Conservation (phyloP, 2,329 filamentous ascomycete species). For the Fusarium newnesense region DNA sequence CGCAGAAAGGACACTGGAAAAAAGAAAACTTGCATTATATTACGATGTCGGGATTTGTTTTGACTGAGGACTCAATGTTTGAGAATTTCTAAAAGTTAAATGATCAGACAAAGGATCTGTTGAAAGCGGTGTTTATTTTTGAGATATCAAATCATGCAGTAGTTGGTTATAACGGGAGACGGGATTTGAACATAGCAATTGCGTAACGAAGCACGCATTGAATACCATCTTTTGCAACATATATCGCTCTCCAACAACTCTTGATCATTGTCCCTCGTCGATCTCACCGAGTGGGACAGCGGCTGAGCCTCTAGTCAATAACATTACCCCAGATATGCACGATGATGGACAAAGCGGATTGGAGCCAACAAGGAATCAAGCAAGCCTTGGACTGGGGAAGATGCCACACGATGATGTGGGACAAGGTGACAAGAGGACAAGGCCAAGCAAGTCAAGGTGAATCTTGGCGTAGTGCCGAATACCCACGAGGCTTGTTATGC, state of each 20-base stretch:
- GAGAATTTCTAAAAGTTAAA: constrained; percentile 12
- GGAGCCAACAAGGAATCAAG: not conserved
- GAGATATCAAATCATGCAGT: not conserved
- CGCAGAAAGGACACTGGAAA: constrained; percentile 18
- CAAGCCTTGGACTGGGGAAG: constrained; percentile 5
- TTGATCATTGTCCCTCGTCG: not conserved
- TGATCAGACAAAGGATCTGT: constrained; percentile 24
- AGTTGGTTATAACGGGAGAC: not conserved
- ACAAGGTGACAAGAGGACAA: constrained; percentile 3
- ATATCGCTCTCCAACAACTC: not conserved
- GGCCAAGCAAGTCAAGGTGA: not conserved
- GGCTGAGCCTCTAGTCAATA: not conserved
- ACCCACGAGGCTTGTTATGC: constrained; percentile 8
- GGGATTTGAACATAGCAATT: not conserved
- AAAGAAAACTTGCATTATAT: constrained; percentile 8
- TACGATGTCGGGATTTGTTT: constrained; percentile 1
- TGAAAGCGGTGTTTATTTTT: not conserved
- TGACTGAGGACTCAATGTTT: not conserved
- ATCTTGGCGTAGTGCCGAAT: constrained; percentile 29
- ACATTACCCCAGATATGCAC: constrained; percentile 18
- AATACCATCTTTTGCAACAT: constrained; percentile 18
- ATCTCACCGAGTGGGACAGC: not conserved
- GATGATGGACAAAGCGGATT: not conserved
- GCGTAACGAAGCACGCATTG: not conserved
- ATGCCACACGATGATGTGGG: constrained; percentile 20